phyloP scores from a whole-genome alignment of 106 monocot species.

The Dendrobium catenatum region DNA sequence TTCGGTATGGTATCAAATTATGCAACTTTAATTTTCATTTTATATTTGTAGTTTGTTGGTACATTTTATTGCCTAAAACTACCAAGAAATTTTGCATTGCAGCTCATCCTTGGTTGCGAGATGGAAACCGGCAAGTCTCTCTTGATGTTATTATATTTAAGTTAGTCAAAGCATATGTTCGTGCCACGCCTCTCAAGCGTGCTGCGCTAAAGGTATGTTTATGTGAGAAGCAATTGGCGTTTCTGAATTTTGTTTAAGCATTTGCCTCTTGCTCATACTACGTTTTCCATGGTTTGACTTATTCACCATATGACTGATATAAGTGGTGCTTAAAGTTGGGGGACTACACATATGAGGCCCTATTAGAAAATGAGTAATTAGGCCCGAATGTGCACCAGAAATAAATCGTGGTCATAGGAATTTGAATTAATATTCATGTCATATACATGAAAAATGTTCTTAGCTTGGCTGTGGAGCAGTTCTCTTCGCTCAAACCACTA shows the following conservation, averaged over 20 bases:
- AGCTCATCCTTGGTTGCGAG: slow-evolving; percentile 37
- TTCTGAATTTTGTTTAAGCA: background rate
- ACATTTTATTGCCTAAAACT: background rate
- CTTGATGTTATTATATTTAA: slow-evolving; percentile 45
- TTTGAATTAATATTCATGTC: no score
- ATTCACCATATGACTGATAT: background rate
- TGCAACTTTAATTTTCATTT: background rate
- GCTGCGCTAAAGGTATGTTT: slow-evolving; percentile 59
- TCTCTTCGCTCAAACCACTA: background rate
- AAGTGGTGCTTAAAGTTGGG: background rate
- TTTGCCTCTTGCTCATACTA: background rate
- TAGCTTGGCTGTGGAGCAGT: background rate
- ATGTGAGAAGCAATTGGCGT: background rate
- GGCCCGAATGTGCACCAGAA: no score
- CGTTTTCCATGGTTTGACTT: background rate
- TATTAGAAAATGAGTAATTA: no score
- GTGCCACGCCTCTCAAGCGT: slow-evolving; percentile 54
- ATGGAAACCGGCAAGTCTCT: slow-evolving; percentile 20
- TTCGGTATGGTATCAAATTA: background rate
- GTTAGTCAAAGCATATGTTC: slow-evolving; percentile 46
- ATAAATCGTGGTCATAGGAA: no score
- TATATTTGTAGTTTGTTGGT: background rate
- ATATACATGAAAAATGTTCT: background rate
- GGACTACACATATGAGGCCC: no score
- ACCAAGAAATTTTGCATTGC: slow-evolving; percentile 4